Evolutionary conservation across 352 stramenopile genomes (phyloP), one percentile per base, ranked within the genome.

Genomic region (Thalassiosira mediterranea): DNA sequence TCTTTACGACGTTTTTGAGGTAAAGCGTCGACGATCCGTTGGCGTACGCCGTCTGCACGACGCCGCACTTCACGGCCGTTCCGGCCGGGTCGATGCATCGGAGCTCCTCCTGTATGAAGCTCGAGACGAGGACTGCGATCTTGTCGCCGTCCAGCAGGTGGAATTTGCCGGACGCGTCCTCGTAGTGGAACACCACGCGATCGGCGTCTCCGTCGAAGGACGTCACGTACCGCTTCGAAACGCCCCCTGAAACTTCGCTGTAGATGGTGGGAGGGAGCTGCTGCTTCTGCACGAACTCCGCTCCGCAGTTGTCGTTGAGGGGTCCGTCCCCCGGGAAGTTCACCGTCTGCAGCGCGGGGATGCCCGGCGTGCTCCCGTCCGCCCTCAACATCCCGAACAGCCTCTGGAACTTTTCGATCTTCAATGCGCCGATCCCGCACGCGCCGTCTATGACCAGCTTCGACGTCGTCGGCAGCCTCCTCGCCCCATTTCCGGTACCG

Each of bases 21-120:
- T 97, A 99, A 21, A 86, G 77, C 19, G 94, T 97, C 8, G 95
- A 95, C 7, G 96, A 95, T 58, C 97, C 97, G 85, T 99, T 99
- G 28, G 96, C 97, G 87, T 99, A 99, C 17, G 97, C 97, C n/a
- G 97, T 99, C 91, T 99, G 96, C 34, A 99, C 96, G 23, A 97
- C 94, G 29, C 96, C 97, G 38, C 99, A 92, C 34, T 89, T 96
- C 34, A 97, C 86, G 37, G 80, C 62, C 51, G 63, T 56, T 59
- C 53, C 86, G n/a, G 94, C 86, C 26, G 92, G 62, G 52, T 77
- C 49, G 31, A 69, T 66, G 44, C 28, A 51, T 29, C 56, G 40
- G 32, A 99, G 74, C 81, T 98, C 94, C 5, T 96, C 90, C 38
- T 96, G 82, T 57, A 99, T 88, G 69, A 98, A 98, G 56, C 93